These are phyloP conservation scores for Trypanosoma cruzi DNA, from an alignment of 208 protist species.

Conservation along the genomic window DNA sequence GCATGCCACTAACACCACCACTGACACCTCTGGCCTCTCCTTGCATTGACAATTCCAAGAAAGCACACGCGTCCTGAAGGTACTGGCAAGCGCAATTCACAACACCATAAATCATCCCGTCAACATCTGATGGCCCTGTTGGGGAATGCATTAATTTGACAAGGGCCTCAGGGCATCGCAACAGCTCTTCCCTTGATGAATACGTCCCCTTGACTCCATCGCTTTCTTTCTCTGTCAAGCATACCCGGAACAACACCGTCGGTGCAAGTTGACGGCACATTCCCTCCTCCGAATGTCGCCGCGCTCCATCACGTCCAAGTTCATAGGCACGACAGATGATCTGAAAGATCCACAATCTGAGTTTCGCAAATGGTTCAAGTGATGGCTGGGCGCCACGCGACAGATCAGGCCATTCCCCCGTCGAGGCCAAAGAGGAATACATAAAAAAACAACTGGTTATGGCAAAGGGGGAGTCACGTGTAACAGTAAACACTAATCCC, in stretches of 20 bases:
- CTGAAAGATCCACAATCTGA: background rate
- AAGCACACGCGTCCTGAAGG: slow-evolving; percentile 7
- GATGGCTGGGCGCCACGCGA: slow-evolving; percentile 1
- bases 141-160: background rate
- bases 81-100: slow-evolving; percentile 12
- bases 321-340: slow-evolving; percentile 9
- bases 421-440: slow-evolving; percentile 7
- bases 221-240: background rate
- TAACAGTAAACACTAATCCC: too few relatives aligned
- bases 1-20: background rate
- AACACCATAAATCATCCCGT: background rate
- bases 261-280: background rate
- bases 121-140: background rate
- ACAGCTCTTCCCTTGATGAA: background rate
- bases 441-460: background rate
- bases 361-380: background rate
- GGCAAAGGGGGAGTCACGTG: background rate
- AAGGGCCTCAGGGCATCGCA: slow-evolving; percentile 6
- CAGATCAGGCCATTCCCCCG: background rate
- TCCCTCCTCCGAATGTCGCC: background rate
- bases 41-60: background rate
- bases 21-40: background rate
- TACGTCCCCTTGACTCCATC: background rate
- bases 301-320: background rate
- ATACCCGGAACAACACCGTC: slow-evolving; percentile 13